A percentile compares a stretch with the other conserved stretches of the same genome.
These are phyloP conservation scores for Tulasnella sp. DNA, from an alignment of 768 basidiomycete species.

Conservation along the genomic window DNA sequence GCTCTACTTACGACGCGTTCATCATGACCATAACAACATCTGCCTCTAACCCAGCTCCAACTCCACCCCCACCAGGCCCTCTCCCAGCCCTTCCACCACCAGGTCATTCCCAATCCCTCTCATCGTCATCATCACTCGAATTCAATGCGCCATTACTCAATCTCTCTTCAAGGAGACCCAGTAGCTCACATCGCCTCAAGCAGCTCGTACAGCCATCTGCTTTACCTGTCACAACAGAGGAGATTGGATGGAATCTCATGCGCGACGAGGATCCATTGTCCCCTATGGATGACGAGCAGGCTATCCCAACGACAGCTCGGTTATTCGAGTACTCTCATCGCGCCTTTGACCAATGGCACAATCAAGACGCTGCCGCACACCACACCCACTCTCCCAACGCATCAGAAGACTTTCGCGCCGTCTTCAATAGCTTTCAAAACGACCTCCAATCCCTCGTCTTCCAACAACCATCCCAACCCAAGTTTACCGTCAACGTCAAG, in stretches of 20 bases:
- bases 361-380: not conserved
- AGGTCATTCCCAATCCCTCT: not conserved
- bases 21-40: no score
- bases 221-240: not conserved
- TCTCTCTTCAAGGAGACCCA: not conserved
- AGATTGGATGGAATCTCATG: not conserved
- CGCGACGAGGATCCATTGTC: not conserved
- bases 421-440: not conserved
- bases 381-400: not conserved
- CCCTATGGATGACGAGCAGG: constrained; percentile 4
- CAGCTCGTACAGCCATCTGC: not conserved
- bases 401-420: not conserved
- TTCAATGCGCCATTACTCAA: constrained; percentile 6
- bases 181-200: not conserved
- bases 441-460: not conserved
- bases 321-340: not conserved
- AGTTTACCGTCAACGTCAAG: no score
- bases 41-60: constrained; percentile 9
- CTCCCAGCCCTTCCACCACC: constrained; percentile 8
- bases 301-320: not conserved
- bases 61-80: constrained; percentile 6
- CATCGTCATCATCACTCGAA: not conserved
- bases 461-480: not conserved
- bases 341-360: constrained; percentile 7
- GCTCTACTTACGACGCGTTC: no score